phyloP scores from a whole-genome alignment of 2,329 filamentous ascomycete species.

The Epichloe bromicola region DNA sequence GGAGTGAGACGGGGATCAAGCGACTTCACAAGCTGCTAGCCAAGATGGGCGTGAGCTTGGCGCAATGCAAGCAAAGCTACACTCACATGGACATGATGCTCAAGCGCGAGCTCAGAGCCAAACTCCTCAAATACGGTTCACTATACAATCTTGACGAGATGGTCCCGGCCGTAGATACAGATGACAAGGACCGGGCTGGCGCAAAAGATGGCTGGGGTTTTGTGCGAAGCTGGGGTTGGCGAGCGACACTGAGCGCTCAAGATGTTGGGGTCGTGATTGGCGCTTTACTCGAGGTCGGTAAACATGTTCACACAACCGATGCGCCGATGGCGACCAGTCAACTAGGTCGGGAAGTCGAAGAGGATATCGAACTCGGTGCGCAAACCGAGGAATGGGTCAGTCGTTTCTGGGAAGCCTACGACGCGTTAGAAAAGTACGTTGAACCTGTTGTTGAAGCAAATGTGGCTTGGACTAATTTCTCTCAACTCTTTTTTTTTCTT shows the following conservation, averaged over 20 bases:
- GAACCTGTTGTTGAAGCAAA: too few species aligned
- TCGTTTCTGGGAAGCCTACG: constrained; percentile 60
- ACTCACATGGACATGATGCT: constrained; percentile 98
- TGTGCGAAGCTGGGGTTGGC: constrained; percentile 94
- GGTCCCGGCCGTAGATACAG: constrained; percentile 65
- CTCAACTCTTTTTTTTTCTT: not conserved
- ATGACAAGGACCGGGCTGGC: constrained; percentile 54
- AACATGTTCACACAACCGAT: constrained; percentile 28
- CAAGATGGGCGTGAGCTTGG: constrained; percentile 93
- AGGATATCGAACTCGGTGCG: constrained; percentile 33
- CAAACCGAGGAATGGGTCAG: constrained; percentile 52
- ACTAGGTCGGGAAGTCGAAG: constrained; percentile 27
- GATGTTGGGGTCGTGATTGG: constrained; percentile 90
- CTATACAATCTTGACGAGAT: constrained; percentile 90
- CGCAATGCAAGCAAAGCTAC: constrained; percentile 90
- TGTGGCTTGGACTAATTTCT: too few species aligned
- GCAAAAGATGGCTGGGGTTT: constrained; percentile 93
- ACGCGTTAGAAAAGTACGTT: constrained; percentile 55
- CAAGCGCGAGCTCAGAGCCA: constrained; percentile 73
- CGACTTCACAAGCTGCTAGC: constrained; percentile 86
- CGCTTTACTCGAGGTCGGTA: constrained; percentile 85
- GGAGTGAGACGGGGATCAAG: constrained; percentile 81
- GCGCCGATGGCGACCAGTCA: constrained; percentile 19
- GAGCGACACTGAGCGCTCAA: constrained; percentile 81
- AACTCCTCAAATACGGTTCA: constrained; percentile 81